Base-by-base conservation (phyloP, 179 eudicot species). In the Amaranthus tricolor region DNA sequence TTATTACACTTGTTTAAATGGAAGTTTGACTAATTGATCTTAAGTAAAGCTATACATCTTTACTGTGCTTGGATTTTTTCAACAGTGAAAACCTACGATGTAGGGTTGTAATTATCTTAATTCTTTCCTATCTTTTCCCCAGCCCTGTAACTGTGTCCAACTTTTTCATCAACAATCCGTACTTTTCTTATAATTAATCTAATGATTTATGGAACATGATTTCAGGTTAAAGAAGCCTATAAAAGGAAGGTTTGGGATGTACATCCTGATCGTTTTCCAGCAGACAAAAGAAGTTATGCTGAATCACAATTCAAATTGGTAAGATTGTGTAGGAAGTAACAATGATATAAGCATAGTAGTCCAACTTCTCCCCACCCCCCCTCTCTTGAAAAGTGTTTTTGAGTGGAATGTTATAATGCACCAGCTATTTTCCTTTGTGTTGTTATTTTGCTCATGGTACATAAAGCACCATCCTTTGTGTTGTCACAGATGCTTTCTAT, bases 251-350 rank as follows among this genome's bases (percentile, higher is more conserved):
- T 79, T 53, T 88, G 86, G 89, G 89, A 88, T 74, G 83, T 84
- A 62, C 91, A 88, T 68, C 91, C 91, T 15, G 91, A 88, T 73
- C 88, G 88, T 43, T 84, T 86, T 68, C 89, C 91, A 7, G 61
- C 73, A 61, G 63, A 78, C 70, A 48, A 75, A 70, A 83, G 83
- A 50, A 72, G 72, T 55, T 52, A 73, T 57, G 91, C 91, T 5
- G 91, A 88, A 76, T 61, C 83, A 53, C 82, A 77, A 21, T 88
- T 88, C 79, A 88, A 88, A 70, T 31, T 78, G 86, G 91, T 88
- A 64, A 56, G 70, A 66, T 6, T 68, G 12, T 31, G 31, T 44
- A 16, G n/a, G n/a, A 14, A 9, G 15, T 4, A 40, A 71, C 47
- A 56, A 43, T 15, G 53, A 43, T 7, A 24, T 11, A 24, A 14